phyloP scores from a whole-genome alignment of 2,329 filamentous ascomycete species.

The Talaromyces sp. region DNA sequence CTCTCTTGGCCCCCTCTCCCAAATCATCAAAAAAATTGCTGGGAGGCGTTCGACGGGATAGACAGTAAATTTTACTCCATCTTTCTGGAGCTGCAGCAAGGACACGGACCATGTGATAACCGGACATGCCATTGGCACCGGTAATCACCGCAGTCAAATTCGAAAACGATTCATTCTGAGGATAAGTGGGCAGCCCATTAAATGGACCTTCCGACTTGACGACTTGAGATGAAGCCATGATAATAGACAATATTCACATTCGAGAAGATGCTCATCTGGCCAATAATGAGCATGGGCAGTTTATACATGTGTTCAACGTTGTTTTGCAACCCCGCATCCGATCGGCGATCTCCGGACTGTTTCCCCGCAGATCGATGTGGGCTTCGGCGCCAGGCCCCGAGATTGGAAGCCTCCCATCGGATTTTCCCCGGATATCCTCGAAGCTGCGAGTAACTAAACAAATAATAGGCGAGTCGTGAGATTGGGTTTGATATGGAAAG shows the following conservation, averaged over 20 bases:
- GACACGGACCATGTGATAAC: conserved; percentile 2
- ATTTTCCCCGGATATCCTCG: neutral
- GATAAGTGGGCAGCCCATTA: neutral
- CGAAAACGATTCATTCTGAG: neutral
- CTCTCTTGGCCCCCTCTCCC: neutral
- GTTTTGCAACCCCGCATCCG: neutral
- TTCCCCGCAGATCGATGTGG: neutral
- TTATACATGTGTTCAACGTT: too few relatives aligned
- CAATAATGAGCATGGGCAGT: neutral
- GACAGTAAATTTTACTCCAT: conserved; percentile 5
- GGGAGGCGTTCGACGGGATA: neutral
- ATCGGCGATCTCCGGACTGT: neutral
- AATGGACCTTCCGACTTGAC: neutral
- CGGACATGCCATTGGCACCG: conserved; percentile 5
- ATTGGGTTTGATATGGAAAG: neutral
- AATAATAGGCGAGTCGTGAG: neutral
- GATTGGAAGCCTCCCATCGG: neutral
- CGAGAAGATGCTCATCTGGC: neutral
- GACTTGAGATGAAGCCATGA: neutral
- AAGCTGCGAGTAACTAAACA: neutral
- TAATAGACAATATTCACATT: neutral
- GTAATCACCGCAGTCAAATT: conserved; percentile 1
- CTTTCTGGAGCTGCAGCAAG: conserved; percentile 1
- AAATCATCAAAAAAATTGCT: conserved; percentile 4
- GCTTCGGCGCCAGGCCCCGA: neutral